A percentile compares a stretch with the other conserved stretches of the same genome.
Evolutionary conservation across 495 filamentous ascomycete species (phyloP).

Genomic region (Terfezia claveryi): DNA sequence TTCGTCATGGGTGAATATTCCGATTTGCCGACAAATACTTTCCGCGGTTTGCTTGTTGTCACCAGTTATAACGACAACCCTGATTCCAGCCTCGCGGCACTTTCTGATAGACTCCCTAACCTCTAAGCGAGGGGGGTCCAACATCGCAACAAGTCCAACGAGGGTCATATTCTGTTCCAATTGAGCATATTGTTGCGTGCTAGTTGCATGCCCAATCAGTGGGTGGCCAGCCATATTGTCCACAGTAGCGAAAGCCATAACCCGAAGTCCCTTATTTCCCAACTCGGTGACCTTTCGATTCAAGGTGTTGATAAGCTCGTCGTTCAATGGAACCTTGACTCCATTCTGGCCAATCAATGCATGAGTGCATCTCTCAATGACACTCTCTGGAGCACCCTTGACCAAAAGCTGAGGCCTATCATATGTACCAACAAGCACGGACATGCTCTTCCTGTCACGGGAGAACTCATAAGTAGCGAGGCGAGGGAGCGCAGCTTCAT

Average conservation of each 20-base stretch:
- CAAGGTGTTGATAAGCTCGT: constrained; percentile 71
- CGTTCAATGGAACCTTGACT: constrained; percentile 44
- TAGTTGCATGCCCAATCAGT: constrained; percentile 49
- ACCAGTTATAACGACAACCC: constrained; percentile 93
- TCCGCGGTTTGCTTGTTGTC: constrained; percentile 96
- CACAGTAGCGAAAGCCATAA: constrained; percentile 74
- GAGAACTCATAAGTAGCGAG: constrained; percentile 93
- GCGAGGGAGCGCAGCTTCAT: constrained; percentile 49
- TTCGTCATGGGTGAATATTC: constrained; percentile 67
- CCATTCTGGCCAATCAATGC: constrained; percentile 53
- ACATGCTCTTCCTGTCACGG: constrained; percentile 97
- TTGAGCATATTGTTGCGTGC: constrained; percentile 59
- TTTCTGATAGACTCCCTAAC: constrained; percentile 66
- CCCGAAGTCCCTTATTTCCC: constrained; percentile 43
- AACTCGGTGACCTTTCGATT: constrained; percentile 27
- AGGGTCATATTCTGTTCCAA: constrained; percentile 89
- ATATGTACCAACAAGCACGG: constrained; percentile 56
- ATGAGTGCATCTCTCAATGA: constrained; percentile 76
- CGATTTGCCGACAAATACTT: constrained; percentile 91
- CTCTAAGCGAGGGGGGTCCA: constrained; percentile 92
- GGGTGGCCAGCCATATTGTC: constrained; percentile 49
- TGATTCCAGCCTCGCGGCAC: constrained; percentile 81
- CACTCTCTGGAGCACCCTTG: constrained; percentile 87
- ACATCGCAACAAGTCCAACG: constrained; percentile 83
- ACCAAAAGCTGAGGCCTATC: constrained; percentile 62